Evolutionary conservation across 2,329 filamentous ascomycete genomes (phyloP).

Genomic region (Trichoderma lentiforme): DNA sequence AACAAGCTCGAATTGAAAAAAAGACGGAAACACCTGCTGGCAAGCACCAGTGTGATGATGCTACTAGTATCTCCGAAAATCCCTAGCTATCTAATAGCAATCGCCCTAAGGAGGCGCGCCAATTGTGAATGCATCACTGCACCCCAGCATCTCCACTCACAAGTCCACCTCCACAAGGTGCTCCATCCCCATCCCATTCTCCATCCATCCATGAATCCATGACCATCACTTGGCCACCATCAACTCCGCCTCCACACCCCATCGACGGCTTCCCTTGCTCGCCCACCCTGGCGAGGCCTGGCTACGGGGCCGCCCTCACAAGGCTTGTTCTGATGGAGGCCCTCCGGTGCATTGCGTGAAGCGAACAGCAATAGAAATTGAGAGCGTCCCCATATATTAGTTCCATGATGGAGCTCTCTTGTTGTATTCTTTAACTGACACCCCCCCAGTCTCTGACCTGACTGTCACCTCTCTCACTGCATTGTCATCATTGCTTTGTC

Average conservation of each 20-base stretch:
- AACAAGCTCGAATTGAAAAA: not conserved
- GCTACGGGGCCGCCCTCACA: conserved; percentile 15
- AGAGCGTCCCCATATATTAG: conserved; percentile 13
- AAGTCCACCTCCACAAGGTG: conserved; percentile 17
- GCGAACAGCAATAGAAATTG: conserved; percentile 12
- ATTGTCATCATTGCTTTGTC: not conserved
- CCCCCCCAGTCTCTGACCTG: conserved; percentile 13
- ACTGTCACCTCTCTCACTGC: conserved; percentile 2
- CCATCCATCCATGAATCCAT: conserved; percentile 15
- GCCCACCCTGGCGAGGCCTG: conserved; percentile 16
- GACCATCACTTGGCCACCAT: conserved; percentile 17
- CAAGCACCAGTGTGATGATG: conserved; percentile 3
- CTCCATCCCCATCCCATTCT: conserved; percentile 11
- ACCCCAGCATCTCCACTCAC: conserved; percentile 18
- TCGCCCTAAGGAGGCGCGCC: conserved; percentile 14
- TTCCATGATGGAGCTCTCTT: conserved; percentile 15
- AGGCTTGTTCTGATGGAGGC: conserved; percentile 15
- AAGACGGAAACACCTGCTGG: conserved; percentile 13
- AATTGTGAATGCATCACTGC: conserved; percentile 18
- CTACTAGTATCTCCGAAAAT: conserved; percentile 17
- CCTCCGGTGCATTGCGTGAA: conserved; percentile 6
- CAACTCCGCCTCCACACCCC: conserved; percentile 18
- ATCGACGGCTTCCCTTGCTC: conserved; percentile 16
- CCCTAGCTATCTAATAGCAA: conserved; percentile 10
- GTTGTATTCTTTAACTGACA: conserved; percentile 5